phyloP scores from a whole-genome alignment of 176 grass and related monocot species.

The Panicum miliaceum region DNA sequence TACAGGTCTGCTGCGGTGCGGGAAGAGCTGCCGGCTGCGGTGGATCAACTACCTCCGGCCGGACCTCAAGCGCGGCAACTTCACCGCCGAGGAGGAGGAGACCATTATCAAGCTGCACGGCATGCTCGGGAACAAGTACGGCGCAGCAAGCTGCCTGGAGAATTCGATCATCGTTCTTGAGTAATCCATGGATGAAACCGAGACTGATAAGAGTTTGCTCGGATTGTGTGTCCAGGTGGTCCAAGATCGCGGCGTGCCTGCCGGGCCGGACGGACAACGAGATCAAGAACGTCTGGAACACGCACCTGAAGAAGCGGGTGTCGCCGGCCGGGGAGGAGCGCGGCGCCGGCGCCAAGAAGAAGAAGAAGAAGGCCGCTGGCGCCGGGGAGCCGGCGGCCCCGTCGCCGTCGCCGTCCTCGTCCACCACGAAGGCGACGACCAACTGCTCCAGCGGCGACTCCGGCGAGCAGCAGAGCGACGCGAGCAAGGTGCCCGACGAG shows the following conservation, averaged over 20 bases:
- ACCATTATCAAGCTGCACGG: constrained; percentile 74
- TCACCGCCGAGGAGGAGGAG: constrained; percentile 77
- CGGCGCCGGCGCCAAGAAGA: constrained; percentile 23
- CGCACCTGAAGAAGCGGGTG: constrained; percentile 83
- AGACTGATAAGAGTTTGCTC: background rate
- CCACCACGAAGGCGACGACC: constrained; percentile 19
- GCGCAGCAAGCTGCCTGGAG: background rate
- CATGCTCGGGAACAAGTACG: constrained; percentile 87
- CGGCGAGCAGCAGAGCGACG: constrained; percentile 56
- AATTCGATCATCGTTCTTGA: background rate
- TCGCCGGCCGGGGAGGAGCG: constrained; percentile 16
- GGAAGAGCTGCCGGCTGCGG: constrained; percentile 91
- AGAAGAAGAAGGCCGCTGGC: constrained; percentile 25
- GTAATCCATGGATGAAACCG: background rate
- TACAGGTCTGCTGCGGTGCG: constrained; percentile 81
- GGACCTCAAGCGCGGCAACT: constrained; percentile 92
- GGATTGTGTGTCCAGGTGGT: constrained; percentile 59
- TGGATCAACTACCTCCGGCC: constrained; percentile 98
- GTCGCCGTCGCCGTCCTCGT: constrained; percentile 47
- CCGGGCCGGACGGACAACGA: constrained; percentile 97
- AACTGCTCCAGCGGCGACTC: constrained; percentile 51
- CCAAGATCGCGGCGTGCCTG: constrained; percentile 81
- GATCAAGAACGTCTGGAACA: constrained; percentile 99
- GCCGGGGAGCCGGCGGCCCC: background rate
- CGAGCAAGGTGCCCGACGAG: constrained; percentile 34